Base-by-base conservation (phyloP, 2,329 filamentous ascomycete species). In the Colletotrichum limetticola region DNA sequence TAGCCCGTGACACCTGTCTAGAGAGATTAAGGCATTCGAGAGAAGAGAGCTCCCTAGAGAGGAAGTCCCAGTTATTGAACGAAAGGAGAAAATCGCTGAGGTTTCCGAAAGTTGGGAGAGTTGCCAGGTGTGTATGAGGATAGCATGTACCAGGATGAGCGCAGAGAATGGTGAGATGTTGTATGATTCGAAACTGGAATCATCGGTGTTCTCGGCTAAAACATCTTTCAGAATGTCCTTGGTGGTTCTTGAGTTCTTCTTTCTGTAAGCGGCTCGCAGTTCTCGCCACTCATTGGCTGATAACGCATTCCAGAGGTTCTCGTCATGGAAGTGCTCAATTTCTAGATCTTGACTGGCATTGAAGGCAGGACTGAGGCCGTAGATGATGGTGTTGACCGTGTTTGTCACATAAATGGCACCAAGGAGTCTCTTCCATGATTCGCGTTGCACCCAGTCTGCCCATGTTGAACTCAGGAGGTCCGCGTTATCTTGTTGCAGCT, bases 301-400 rank as follows among this genome's bases (percentile, higher is more conserved):
- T 24, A 26, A 56, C 19, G 64, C 64, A 28, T 66, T 59, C 64
- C 64, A 66, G 11, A 58, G 37, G 24, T 14, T 35, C 22, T 66
- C 53, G 16, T 59, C 35, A 9, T 66, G 35, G 19, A 66, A 28
- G 8, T 32, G 14, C 24, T 49, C 64, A 14, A 59, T 22, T 14
- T 66, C 55, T 19, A 66, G 56, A 24, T 66, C 30, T 7, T 30
- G 52, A 2, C 42, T 62, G 12, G 57, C 30, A 28, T 55, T 55
- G 42, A 62, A 68, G 1, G 37, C 37, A 4, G 57, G 66, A 14
- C 52, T 68, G 24, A 68, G 22, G 26, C 58, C 52, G 5, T 63
- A 49, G 2, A 64, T 68, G 7, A 68, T 22, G 19, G 22, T 49
- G 5, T 53, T 63, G 8, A 55, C 35, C 2, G 22, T 56, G 22